These are phyloP conservation scores for Paradendryphiella salina DNA, from an alignment of 2,329 filamentous ascomycete genomes.

Conservation along the genomic window DNA sequence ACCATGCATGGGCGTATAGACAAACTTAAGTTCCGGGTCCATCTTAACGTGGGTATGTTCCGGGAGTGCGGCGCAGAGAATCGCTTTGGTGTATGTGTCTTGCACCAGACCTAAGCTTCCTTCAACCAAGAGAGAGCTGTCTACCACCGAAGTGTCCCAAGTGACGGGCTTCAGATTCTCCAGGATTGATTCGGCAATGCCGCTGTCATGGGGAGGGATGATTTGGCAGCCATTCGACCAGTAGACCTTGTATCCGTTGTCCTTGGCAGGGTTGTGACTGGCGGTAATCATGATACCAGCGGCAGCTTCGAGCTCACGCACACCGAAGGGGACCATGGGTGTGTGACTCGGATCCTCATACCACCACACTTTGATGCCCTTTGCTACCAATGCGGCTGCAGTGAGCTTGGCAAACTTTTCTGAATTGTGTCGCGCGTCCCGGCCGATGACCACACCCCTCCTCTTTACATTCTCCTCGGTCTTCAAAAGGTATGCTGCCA, in stretches of 20 bases:
- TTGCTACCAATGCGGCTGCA: slow-evolving; percentile 62
- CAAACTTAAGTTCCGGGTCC: slow-evolving; percentile 48
- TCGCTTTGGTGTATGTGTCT: slow-evolving; percentile 50
- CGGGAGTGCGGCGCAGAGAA: slow-evolving; percentile 47
- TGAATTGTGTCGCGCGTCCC: slow-evolving; percentile 66
- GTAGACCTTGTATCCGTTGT: slow-evolving; percentile 72
- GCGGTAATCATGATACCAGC: slow-evolving; percentile 69
- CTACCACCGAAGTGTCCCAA: slow-evolving; percentile 53
- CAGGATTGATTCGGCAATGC: slow-evolving; percentile 61
- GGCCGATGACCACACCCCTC: slow-evolving; percentile 62
- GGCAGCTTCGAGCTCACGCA: slow-evolving; percentile 57
- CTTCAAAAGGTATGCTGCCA: slow-evolving; percentile 61
- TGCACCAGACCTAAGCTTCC: slow-evolving; percentile 48
- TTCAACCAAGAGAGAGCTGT: slow-evolving; percentile 48
- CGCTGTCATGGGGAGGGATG: slow-evolving; percentile 63
- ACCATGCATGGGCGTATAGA: slow-evolving; percentile 62
- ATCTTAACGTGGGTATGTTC: slow-evolving; percentile 26
- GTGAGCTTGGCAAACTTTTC: slow-evolving; percentile 63
- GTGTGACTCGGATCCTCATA: slow-evolving; percentile 62
- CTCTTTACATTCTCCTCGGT: slow-evolving; percentile 49
- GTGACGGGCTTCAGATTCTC: slow-evolving; percentile 58
- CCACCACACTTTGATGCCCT: slow-evolving; percentile 63
- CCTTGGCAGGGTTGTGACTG: slow-evolving; percentile 65
- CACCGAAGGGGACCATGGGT: slow-evolving; percentile 64
- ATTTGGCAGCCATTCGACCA: slow-evolving; percentile 68